Evolutionary conservation across 2,329 filamentous ascomycete genomes (phyloP), one percentile per base, ranked within the genome.

Genomic region (Talaromyces atroroseus): DNA sequence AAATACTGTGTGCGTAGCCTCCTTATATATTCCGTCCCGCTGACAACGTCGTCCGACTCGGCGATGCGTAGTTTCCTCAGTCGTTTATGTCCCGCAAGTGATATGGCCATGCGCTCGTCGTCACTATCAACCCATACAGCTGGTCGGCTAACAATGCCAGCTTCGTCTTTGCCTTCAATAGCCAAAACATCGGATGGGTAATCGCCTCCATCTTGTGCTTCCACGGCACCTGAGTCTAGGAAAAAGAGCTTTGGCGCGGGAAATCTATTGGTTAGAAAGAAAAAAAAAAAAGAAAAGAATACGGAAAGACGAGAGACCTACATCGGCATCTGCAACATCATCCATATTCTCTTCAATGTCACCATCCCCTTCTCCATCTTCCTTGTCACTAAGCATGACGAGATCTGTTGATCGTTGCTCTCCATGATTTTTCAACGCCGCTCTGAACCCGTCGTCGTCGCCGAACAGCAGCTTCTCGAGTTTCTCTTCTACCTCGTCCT

Each of bases 401-500:
- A 75, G 66, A 52, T 70, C 71, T 58, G 72, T 72, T 54, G 70
- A 66, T 12, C 70, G 72, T 56, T 77, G 70, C 66, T 40, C 66
- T 18, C 47, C 32, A 76, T 84, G 72, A 72, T 75, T 66, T 75
- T 87, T 88, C 52, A 97, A 76, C 44, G 87, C 86, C 57, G 87
- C 80, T 58, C 86, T 82, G 71, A 97, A 97, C 34, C 86, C 89
- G n/a, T 83, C 82, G 48, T 87, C 85, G 73, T 95, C 89, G 55
- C 94, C 94, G 60, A 99, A 89, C 3, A 99, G 88, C 60, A 96
- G 77, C 62, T 86, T 84, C 76, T 96, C 92, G 29, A 96, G 83
- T 69, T 92, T 90, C 66, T 88, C 84, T 71, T 96, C 92, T 52
- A 88, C 85, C 14, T 84, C 85, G 68, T 95, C 90, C 69, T 92